Base-by-base conservation (phyloP, 2,329 filamentous ascomycete species). In the Epichloe gansuensis region DNA sequence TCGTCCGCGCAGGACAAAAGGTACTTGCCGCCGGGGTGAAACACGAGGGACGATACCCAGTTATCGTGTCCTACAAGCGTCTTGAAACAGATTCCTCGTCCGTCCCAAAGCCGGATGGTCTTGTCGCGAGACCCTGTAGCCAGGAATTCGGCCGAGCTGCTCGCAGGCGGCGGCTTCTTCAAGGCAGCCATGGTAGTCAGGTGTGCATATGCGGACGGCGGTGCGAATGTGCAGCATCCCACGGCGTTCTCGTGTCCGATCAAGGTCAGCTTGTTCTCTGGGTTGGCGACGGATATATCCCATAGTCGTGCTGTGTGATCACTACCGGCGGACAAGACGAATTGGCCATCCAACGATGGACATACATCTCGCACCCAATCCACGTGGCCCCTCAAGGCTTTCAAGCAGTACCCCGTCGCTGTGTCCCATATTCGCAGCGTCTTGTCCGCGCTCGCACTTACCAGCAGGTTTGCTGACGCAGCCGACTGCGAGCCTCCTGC, bases 21-120 rank as follows among this genome's bases (percentile, higher is more conserved):
- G 62, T 93, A 96, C 68, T 91, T 94, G 43, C 91, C 91, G 8
- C 88, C 87, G 0, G 91, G 91, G 61, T 96, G 91, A 66, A 95
- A 97, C 9, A 89, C 82, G 5, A 96, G 69, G 0, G 79, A 85
- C 35, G 89, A 82, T 8, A 97, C 81, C 91, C 91, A 97, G 65
- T 96, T 96, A 66, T 96, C 90, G 64, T 96, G 91, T 2, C 91
- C 91, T 1, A 82, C 71, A 1, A 97, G 74, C 0, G 86, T 93
- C 66, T 89, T 91, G 64, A 96, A 82, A 57, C 88, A 80, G 11
- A 84, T 89, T 35, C 91, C 91, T 51, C 89, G 80, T 11, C 84
- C 78, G 64, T 95, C 88, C 89, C 90, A 96, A 6, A 97, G 71
- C 61, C 84, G 84, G 63, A 97, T 95, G 0, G 84, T 85, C 72